Base-by-base conservation (phyloP, 106 monocot species). In the Dioscorea dumetorum region DNA sequence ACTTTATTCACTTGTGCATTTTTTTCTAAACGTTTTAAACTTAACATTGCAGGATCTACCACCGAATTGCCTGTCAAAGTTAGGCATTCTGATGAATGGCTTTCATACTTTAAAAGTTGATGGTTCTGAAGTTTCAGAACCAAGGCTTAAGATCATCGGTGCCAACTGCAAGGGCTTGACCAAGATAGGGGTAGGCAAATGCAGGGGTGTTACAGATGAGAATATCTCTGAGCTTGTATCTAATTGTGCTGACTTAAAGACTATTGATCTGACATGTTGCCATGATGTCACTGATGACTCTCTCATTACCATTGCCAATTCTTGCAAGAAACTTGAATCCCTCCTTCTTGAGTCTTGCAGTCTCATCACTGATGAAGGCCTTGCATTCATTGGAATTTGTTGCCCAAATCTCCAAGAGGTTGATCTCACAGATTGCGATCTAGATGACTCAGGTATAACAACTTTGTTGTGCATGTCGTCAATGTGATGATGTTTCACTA, bases 171-270 rank as follows among this genome's bases (percentile, higher is more conserved):
- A 73, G 61, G 78, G 77, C 50, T 80, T 95, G 74, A n/a, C 61
- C 16, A 88, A 86, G 66, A 95, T 95, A 50, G 79, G 94, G 10
- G 78, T 95, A 19, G 72, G 88, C 54, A 95, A 95, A 83, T 95
- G 94, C 72, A 49, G 48, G 6, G 85, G 88, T 18, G 85, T 85
- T 57, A 82, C 80, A 12, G 94, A 91, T 70, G 77, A 88, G 70
- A 76, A 91, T 18, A 84, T 95, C 41, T 68, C 59, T 22, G 65
- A 75, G 41, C 87, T 95, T 8, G 83, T 79, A 48, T 63, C 71
- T 9, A 50, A 57, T 32, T 91, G 90, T 69, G 34, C 33, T 23
- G 19, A 73, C 65, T 64, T 95, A 49, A 85, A 51, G 48, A 69
- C 67, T 2, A 66, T 95, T 60, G 91, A 95, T 73, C 81, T 95